Base-by-base conservation (phyloP, 2,329 filamentous ascomycete species). In the Fusarium sp. region DNA sequence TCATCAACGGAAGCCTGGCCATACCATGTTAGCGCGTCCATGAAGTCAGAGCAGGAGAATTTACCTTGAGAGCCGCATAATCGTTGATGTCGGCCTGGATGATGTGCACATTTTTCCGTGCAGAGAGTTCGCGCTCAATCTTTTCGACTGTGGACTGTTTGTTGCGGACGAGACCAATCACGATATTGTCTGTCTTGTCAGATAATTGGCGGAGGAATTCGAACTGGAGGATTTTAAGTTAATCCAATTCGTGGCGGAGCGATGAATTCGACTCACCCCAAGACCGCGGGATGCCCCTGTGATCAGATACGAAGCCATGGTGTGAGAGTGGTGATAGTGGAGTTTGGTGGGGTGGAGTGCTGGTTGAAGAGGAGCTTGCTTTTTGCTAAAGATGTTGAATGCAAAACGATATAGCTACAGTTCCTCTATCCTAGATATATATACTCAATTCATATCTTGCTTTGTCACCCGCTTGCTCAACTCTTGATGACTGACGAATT, bases 81-180 rank as follows among this genome's bases (percentile, higher is more conserved):
- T 67, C 65, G 2, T 59, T 39, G 0, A 77, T 57, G 6, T 78
- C 76, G 3, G 69, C 74, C 5, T 69, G 54, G 0, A 77, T 4
- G 0, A 63, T 77, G 4, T 77, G 69, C 3, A 77, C 56, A 4
- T 77, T 77, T 2, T 39, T n/a, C 14, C 74, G 57, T 39, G 79
- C 74, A 59, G 84, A 80, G 16, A 82, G 64, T 33, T 79, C 79
- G 1, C 37, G 56, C 6, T 77, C 68, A 0, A 86, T 76, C 65
- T 82, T 84, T n/a, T 83, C 74, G 4, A 85, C 81, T 1, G 85
- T 84, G 0, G 79, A 79, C 20, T 77, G 60, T 35, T 85, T 86
- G 74, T 87, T 77, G 4, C 86, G 85, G 16, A 86, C 84, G 5
- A 88, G 81, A 1, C 85, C 86, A 60, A 87, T 76, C 48, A 87